Evolutionary conservation across 345 rosid genomes (phyloP), one percentile per base, ranked within the genome.

Genomic region (Rhodamnia argentea): DNA sequence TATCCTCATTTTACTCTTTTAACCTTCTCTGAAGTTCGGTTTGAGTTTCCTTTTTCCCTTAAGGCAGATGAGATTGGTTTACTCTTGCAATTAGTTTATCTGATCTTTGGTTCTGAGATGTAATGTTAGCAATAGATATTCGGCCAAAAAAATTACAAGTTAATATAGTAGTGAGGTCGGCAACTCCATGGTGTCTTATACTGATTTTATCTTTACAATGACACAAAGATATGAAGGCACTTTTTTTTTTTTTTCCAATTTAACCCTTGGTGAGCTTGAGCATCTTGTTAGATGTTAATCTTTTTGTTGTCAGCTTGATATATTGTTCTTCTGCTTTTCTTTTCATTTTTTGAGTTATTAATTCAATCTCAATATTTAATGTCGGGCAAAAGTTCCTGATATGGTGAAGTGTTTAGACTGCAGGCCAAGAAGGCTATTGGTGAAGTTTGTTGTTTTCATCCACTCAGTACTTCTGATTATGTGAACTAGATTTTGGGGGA

Each of bases 361-460:
- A 84, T 82, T 75, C 15, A 57, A 86, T 87, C 6, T 52, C 83
- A 87, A 26, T 89, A 83, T 14, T 87, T 86, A 52, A 70, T 88
- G 37, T 74, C 91, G 96, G 99, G 96, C 96, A 78, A 97, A 97
- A 92, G 95, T 92, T 88, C 99, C 98, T 85, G 99, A 93, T 90
- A 97, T 94, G 52, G 97, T 93, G 91, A 97, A 97, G 86, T 97
- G 99, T 90, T 92, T 97, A 84, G 96, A 95, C 88, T 97, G 89
- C 90, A 90, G 89, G 96, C 97, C 84, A 96, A 92, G 96, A 92
- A 91, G 94, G 98, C 88, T 85, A 83, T 90, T 88, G 96, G 96
- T 92, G 96, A 97, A 98, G 98, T 97, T 92, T 82, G 96, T 95
- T 60, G 85, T 89, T 87, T 59, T 15, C 55, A 13, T 83, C 44